A percentile compares a stretch with the other conserved stretches of the same genome.
Evolutionary conservation across 305 asterid genomes (phyloP).

Genomic region (Solanum hybrid): DNA sequence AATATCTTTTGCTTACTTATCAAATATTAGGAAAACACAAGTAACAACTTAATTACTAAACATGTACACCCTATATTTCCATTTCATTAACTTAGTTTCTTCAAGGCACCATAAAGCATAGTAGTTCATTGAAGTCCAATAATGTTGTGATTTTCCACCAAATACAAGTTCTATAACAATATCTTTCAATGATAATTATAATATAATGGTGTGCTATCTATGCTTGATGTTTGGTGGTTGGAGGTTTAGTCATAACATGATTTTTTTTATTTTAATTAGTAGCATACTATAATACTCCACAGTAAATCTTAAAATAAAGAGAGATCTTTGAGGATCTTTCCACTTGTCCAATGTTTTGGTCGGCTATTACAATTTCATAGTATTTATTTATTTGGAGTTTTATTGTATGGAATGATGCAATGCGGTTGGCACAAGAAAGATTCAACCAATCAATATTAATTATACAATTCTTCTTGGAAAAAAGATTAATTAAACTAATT

Average conservation of each 20-base stretch:
- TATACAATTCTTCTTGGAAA: background rate
- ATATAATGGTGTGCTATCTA: background rate
- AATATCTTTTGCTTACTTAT: no score
- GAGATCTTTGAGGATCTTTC: background rate
- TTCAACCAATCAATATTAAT: constrained; percentile 2
- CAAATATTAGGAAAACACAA: background rate
- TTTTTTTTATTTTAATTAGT: background rate
- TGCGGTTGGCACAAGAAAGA: background rate
- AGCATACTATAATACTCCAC: background rate
- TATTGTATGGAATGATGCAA: background rate
- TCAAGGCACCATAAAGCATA: background rate
- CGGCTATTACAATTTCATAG: background rate
- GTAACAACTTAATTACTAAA: background rate
- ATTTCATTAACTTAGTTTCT: background rate
- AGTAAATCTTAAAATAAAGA: background rate
- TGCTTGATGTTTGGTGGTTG: background rate
- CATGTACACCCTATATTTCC: background rate
- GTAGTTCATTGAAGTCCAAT: background rate
- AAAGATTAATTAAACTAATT: background rate
- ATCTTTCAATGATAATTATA: background rate
- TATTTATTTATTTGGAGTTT: background rate
- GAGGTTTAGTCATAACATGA: background rate
- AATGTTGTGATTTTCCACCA: background rate
- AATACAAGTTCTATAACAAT: background rate
- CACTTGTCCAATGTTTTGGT: background rate